A percentile compares a stretch with the other conserved stretches of the same genome.
These are phyloP conservation scores for Citrus unshiu DNA, from an alignment of 345 rosid species.

Conservation along the genomic window DNA sequence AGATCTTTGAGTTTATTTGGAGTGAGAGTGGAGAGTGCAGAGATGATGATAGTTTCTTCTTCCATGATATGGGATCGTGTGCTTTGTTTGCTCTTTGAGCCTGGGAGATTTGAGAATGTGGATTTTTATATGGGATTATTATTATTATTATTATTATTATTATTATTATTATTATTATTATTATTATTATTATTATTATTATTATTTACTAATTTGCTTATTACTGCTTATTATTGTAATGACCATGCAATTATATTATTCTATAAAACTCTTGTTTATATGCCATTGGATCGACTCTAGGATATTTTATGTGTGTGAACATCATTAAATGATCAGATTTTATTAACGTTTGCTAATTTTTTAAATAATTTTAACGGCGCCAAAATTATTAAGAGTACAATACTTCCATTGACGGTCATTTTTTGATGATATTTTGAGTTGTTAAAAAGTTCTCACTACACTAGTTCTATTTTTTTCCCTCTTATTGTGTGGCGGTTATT, in stretches of 20 bases:
- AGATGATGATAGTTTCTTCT: constrained; percentile 41
- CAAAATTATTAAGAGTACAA: no score
- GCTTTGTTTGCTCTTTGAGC: neutral
- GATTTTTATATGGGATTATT: constrained; percentile 11
- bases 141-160: neutral
- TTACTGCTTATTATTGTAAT: neutral
- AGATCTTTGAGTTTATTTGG: constrained; percentile 49
- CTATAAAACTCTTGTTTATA: no score
- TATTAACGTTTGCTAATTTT: no score
- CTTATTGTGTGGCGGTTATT: neutral
- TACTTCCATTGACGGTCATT: no score
- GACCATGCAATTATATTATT: neutral
- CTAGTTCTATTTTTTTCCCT: neutral
- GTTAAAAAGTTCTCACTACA: no score
- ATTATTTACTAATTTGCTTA: neutral
- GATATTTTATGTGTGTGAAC: no score
- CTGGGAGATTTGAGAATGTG: constrained; percentile 18
- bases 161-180: no score
- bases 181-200: neutral
- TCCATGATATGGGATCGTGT: constrained; percentile 42
- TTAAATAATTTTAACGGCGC: no score
- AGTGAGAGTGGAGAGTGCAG: constrained; percentile 59
- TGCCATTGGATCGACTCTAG: no score
- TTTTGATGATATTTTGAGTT: no score
- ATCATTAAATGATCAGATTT: no score